A percentile compares a stretch with the other conserved stretches of the same genome.
Evolutionary conservation across 495 filamentous ascomycete species (phyloP).

Genomic region (Daldinia childiae): DNA sequence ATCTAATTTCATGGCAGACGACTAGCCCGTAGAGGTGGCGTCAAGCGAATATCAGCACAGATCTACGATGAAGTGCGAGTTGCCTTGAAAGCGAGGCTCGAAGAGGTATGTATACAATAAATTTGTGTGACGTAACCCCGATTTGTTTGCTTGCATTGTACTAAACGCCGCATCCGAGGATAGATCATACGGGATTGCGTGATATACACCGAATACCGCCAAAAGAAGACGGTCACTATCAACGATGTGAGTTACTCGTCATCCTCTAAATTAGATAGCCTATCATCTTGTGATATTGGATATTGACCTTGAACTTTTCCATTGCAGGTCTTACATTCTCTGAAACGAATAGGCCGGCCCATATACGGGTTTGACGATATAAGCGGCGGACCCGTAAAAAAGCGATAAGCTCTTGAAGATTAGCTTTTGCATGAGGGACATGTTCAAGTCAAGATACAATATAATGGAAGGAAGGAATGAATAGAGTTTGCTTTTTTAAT

Average conservation of each 20-base stretch:
- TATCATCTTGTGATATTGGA: neutral
- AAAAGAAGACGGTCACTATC: conserved; percentile 68
- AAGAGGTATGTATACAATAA: conserved; percentile 55
- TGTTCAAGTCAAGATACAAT: neutral
- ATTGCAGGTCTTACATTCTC: conserved; percentile 67
- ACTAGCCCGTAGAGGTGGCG: conserved; percentile 79
- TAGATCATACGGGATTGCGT: conserved; percentile 66
- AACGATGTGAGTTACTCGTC: conserved; percentile 63
- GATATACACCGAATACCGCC: conserved; percentile 60
- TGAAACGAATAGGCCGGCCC: conserved; percentile 58
- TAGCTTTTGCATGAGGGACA: neutral
- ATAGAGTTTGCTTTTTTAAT: neutral
- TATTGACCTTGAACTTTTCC: conserved; percentile 1
- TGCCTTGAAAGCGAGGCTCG: conserved; percentile 62
- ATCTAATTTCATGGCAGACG: conserved; percentile 61
- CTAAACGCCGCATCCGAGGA: conserved; percentile 10
- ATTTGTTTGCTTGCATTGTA: neutral
- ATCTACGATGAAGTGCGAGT: conserved; percentile 78
- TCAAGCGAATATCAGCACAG: conserved; percentile 71
- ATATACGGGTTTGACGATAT: conserved; percentile 62
- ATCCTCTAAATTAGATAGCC: neutral
- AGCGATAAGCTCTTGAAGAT: neutral
- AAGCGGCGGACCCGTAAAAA: neutral
- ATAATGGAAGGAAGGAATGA: neutral
- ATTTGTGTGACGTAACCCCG: neutral